Base-by-base conservation (phyloP, 768 basidiomycete species). In the Rhizopogon rudus region DNA sequence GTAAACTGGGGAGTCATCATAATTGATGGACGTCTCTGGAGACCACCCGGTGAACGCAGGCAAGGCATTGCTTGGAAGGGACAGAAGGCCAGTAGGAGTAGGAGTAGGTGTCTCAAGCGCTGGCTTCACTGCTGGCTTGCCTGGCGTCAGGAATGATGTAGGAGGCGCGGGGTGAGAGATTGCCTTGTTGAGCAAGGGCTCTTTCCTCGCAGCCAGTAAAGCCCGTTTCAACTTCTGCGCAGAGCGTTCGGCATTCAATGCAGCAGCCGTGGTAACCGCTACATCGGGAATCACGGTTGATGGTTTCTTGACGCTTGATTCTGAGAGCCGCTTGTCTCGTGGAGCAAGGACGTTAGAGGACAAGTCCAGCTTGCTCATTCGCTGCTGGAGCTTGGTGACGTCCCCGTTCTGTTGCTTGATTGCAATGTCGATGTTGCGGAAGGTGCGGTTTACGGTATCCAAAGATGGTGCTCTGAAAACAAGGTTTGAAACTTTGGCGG, bases 401-500 rank as follows among this genome's bases (percentile, higher is more conserved):
- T 85, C 81, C 29, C 73, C 72, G 1, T 75, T 72, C 67, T 88
- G 84, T 60, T 87, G 83, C 40, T 76, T 75, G 57, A 91, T 78
- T 0, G 84, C 83, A 17, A 82, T 65, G 53, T 92, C 88, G 61
- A 97, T 91, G 67, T 95, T 94, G 41, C 87, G 83, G 62, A 90
- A 88, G 0, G 91, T 88, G 33, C 91, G 81, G 61, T 77, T 85
- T 66, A 96, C 81, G 1, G 88, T 87, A 62, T 95, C 94, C 50
- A 97, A 71, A 6, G 91, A 84, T 1, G 93, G 93, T 5, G 91
- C 80, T 60, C 93, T 95, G 63, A 22, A 31, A 60, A 52, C 29
- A 46, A 48, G n/a, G 6, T 44, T 22, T 55, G 31, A 52, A 44
- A 45, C 44, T 43, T 44, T 28, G 35, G n/a, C 33, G 7, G 3